A percentile compares a stretch with the other conserved stretches of the same genome.
Conservation (phyloP, 1,139 yeast genomes). For the Pneumocystis sp. region DNA sequence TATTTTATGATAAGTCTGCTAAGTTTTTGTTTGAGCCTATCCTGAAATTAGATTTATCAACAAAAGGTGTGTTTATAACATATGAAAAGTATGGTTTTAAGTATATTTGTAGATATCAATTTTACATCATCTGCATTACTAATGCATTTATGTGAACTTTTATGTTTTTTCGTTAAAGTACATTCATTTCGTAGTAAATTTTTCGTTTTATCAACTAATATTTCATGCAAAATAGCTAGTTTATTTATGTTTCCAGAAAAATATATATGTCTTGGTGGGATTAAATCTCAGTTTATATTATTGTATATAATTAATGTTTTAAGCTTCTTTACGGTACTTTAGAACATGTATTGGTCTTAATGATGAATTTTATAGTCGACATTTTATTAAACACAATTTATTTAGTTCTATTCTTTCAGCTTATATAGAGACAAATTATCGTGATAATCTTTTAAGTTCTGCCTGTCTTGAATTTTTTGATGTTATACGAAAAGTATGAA, state of each 20-base stretch:
- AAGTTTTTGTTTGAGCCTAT: slow-evolving; percentile 41
- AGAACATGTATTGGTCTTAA: slow-evolving; percentile 44
- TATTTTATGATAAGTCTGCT: slow-evolving; percentile 52
- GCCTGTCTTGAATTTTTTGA: slow-evolving; percentile 61
- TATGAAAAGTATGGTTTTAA: slow-evolving; percentile 1
- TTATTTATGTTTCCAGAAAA: slow-evolving; percentile 22
- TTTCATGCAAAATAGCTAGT: slow-evolving; percentile 15
- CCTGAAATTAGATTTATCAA: slow-evolving; percentile 21
- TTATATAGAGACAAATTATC: slow-evolving; percentile 36
- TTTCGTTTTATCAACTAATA: slow-evolving; percentile 12
- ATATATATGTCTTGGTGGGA: slow-evolving; percentile 12
- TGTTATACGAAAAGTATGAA: background rate
- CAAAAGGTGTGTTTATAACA: background rate
- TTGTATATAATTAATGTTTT: background rate
- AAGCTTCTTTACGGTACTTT: slow-evolving; percentile 34
- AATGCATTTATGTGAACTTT: slow-evolving; percentile 16
- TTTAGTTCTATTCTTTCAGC: slow-evolving; percentile 38
- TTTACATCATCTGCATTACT: slow-evolving; percentile 5
- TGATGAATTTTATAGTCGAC: slow-evolving; percentile 44
- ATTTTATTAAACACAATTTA: slow-evolving; percentile 42
- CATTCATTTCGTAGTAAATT: slow-evolving; percentile 15
- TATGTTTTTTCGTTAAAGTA: slow-evolving; percentile 16
- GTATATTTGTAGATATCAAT: background rate
- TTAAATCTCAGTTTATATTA: background rate
- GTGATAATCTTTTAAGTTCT: slow-evolving; percentile 57